These are phyloP conservation scores for Lentinula aciculospora DNA, from an alignment of 768 basidiomycete genomes.

Conservation along the genomic window DNA sequence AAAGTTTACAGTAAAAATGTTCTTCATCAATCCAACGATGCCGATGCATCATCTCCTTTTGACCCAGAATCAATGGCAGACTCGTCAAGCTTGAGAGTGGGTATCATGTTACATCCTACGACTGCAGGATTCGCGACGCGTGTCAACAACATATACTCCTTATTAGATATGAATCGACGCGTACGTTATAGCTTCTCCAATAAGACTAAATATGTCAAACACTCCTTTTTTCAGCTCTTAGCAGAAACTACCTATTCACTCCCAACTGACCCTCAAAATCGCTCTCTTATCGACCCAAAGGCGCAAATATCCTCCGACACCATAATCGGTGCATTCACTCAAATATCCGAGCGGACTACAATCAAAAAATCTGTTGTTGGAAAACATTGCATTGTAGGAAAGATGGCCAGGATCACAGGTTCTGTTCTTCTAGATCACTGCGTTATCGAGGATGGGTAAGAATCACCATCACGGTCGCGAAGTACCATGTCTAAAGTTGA, in stretches of 20 bases:
- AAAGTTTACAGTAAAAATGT: constrained; percentile 6
- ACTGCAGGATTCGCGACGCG: constrained; percentile 56
- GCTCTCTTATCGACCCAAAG: constrained; percentile 69
- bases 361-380: constrained; percentile 81
- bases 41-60: constrained; percentile 38
- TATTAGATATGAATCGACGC: constrained; percentile 76
- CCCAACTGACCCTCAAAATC: constrained; percentile 56
- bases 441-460: constrained; percentile 80
- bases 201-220: constrained; percentile 4
- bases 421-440: constrained; percentile 89
- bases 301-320: constrained; percentile 83
- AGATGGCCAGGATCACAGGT: constrained; percentile 75
- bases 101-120: constrained; percentile 53
- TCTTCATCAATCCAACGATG: constrained; percentile 4
- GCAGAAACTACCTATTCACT: constrained; percentile 44
- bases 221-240: constrained; percentile 36
- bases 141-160: constrained; percentile 71
- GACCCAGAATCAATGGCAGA: constrained; percentile 27
- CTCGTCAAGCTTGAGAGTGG: constrained; percentile 51
- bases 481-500: constrained; percentile 2
- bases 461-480: background rate
- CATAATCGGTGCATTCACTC: constrained; percentile 77
- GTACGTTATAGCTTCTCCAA: constrained; percentile 32
- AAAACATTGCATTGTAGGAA: constrained; percentile 79
- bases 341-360: constrained; percentile 70